Evolutionary conservation across 2,329 filamentous ascomycete genomes (phyloP), one percentile per base, ranked within the genome.

Genomic region (Corynespora cassiicola): DNA sequence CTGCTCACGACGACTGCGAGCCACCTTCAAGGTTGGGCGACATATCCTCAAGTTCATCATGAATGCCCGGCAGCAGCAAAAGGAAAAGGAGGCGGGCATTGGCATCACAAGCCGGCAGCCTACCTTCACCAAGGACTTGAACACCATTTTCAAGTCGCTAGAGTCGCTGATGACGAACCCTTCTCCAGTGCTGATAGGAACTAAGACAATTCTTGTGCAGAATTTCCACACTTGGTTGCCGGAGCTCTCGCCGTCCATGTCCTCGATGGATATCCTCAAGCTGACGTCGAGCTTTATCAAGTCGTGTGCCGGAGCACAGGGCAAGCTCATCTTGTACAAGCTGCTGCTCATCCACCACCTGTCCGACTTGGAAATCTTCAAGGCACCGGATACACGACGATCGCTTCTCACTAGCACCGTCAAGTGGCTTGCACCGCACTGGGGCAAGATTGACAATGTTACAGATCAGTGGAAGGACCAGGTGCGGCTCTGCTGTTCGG

Each of bases 151-250:
- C 75, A 91, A 90, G 63, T 87, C 89, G 1, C 77, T 99, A 16
- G 90, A 97, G 68, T 78, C 80, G 11, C 81, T 99, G 71, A 96
- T 99, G 89, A 84, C 85, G 44, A 96, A 90, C 65, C 78, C 84
- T 2, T 87, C 90, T 2, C 88, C 94, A 0, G 85, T 91, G 12
- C 75, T 97, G 16, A 88, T 97, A 10, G 94, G 94, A 21, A 97
- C 88, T 48, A 95, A 99, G 70, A 97, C 94, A 0, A 75, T 99
- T 32, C 85, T 95, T 2, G 90, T 97, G 9, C 94, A 99, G 68
- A 90, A 97, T 65, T 95, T 97, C 65, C 92, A 97, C 63, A 88
- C 88, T 0, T 99, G 94, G 94, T 75, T 99, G n/a, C 92, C 94
- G 0, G 92, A 97, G 63, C 81, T 99, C 7, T 78, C 82, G 0